A percentile compares a stretch with the other conserved stretches of the same genome.
These are phyloP conservation scores for Solanum neorickii DNA, from an alignment of 257 asterid species.

Conservation along the genomic window DNA sequence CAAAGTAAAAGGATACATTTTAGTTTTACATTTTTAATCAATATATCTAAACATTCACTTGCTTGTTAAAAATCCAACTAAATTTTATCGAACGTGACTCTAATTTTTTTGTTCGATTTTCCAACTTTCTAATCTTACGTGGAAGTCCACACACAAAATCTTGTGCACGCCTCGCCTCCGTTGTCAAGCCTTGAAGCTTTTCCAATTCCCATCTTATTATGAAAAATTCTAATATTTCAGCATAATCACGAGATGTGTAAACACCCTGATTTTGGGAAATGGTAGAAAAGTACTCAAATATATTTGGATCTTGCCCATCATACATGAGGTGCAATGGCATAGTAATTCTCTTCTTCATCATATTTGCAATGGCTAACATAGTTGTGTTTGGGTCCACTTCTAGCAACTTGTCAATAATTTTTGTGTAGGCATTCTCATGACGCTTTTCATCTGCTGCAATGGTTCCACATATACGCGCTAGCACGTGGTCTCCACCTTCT, in stretches of 20 bases:
- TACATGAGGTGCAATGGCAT: constrained; percentile 28
- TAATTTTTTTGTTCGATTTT: constrained; percentile 1
- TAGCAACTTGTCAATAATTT: constrained; percentile 13
- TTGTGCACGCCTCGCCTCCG: constrained; percentile 14
- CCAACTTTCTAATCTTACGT: neutral
- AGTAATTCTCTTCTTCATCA: constrained; percentile 25
- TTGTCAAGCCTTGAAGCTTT: constrained; percentile 8
- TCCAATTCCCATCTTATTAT: constrained; percentile 19
- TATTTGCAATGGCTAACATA: constrained; percentile 21
- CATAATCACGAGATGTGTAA: constrained; percentile 15
- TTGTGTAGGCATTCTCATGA: constrained; percentile 7
- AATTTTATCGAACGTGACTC: neutral
- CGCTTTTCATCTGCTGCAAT: constrained; percentile 14
- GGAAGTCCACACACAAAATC: constrained; percentile 24
- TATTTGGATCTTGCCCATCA: constrained; percentile 16
- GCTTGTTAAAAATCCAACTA: constrained; percentile 24
- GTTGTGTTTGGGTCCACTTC: neutral
- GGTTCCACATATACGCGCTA: constrained; percentile 18
- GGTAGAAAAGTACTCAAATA: constrained; percentile 11
- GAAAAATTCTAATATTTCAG: constrained; percentile 17
- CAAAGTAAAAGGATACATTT: neutral
- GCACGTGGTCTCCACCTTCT: constrained; percentile 16
- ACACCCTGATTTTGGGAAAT: constrained; percentile 10
- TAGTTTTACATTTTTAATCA: neutral
- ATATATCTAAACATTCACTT: neutral